phyloP scores from a whole-genome alignment of 768 basidiomycete species.

The Fomitopsis serialis region DNA sequence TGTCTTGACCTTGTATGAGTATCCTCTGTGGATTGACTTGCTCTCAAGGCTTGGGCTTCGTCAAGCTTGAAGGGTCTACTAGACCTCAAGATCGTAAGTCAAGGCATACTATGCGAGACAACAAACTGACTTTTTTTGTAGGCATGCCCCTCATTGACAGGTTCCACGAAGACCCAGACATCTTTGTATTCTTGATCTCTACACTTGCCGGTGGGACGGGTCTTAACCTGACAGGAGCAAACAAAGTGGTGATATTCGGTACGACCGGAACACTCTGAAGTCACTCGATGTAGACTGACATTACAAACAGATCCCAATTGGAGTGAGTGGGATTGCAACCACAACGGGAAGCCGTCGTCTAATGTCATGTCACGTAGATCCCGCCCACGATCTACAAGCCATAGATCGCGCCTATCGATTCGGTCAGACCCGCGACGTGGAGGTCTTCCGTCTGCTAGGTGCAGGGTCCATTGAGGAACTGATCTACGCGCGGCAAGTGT shows the following conservation, averaged over 20 bases:
- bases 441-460: slow-evolving; percentile 77
- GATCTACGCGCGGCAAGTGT: slow-evolving; percentile 85
- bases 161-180: slow-evolving; percentile 68
- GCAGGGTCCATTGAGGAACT: slow-evolving; percentile 86
- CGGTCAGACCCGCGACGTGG: slow-evolving; percentile 82
- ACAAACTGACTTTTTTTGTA: no score
- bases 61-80: slow-evolving; percentile 78
- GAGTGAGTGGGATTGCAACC: slow-evolving; percentile 56
- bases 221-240: slow-evolving; percentile 85
- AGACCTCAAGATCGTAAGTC: slow-evolving; percentile 59
- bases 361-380: slow-evolving; percentile 46
- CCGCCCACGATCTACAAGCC: slow-evolving; percentile 90
- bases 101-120: slow-evolving; percentile 25
- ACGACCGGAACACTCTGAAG: slow-evolving; percentile 17
- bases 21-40: background rate
- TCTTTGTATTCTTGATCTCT: slow-evolving; percentile 84
- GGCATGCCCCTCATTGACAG: slow-evolving; percentile 84
- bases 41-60: slow-evolving; percentile 44
- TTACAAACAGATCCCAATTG: slow-evolving; percentile 77
- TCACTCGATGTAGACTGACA: background rate
- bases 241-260: slow-evolving; percentile 93
- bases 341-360: background rate
- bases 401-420: slow-evolving; percentile 86
- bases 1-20: slow-evolving; percentile 15
- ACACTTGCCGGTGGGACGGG: slow-evolving; percentile 91